phyloP scores from a whole-genome alignment of 495 filamentous ascomycete species.

The Tuber calosporum region DNA sequence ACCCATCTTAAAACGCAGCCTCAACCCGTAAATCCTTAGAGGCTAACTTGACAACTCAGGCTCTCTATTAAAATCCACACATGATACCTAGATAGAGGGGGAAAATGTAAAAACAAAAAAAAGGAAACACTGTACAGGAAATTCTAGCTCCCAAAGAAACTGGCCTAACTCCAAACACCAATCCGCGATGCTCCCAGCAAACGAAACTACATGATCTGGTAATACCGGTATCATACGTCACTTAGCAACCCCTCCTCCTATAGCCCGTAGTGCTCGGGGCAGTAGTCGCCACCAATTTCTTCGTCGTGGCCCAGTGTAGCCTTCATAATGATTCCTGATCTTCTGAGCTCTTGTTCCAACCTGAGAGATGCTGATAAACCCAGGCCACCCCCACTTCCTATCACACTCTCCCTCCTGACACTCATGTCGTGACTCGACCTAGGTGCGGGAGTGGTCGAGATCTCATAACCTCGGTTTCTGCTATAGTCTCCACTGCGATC shows the following conservation, averaged over 20 bases:
- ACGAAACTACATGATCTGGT: neutral
- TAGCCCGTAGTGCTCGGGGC: neutral
- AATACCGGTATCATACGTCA: neutral
- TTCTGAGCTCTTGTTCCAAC: slow-evolving; percentile 19
- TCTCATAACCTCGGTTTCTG: neutral
- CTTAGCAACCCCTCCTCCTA: neutral
- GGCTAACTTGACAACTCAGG: neutral
- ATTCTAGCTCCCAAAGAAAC: neutral
- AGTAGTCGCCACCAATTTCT: slow-evolving; percentile 7
- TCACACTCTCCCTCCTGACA: slow-evolving; percentile 3
- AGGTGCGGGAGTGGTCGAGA: neutral
- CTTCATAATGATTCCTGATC: slow-evolving; percentile 18
- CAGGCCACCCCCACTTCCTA: slow-evolving; percentile 1
- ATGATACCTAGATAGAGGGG: neutral
- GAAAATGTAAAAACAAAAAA: neutral
- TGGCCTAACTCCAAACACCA: neutral
- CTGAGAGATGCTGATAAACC: slow-evolving; percentile 13
- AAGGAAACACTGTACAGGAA: neutral
- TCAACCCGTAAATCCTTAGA: neutral
- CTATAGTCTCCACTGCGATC: neutral
- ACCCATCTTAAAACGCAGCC: neutral
- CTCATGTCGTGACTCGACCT: neutral
- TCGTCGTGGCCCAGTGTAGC: slow-evolving; percentile 20
- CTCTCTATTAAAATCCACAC: neutral
- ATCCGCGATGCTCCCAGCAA: neutral